A percentile compares a stretch with the other conserved stretches of the same genome.
These are phyloP conservation scores for Jimgerdemannia flammicorona DNA, from an alignment of 192 early-diverging fungal genomes.

Conservation along the genomic window DNA sequence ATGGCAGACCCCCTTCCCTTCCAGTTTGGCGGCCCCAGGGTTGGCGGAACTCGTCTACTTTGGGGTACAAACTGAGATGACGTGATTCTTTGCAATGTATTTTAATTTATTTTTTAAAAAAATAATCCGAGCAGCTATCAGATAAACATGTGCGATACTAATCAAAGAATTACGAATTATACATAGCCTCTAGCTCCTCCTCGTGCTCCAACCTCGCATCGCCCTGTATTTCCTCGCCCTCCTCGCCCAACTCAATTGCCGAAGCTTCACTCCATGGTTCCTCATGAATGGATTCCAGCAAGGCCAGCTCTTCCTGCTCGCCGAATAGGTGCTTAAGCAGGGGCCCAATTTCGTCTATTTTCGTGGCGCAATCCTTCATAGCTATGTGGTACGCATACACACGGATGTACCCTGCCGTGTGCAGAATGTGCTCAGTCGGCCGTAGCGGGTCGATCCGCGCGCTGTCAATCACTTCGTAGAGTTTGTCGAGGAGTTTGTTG, in stretches of 20 bases:
- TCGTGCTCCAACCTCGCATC: background rate
- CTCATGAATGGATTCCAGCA: background rate
- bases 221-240: background rate
- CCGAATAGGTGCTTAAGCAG: background rate
- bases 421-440: background rate
- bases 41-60: too few relatives aligned
- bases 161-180: conserved; percentile 14
- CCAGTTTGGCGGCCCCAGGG: too few relatives aligned
- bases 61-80: too few relatives aligned
- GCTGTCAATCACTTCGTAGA: background rate
- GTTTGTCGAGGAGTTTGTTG: background rate
- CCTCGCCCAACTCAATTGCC: background rate
- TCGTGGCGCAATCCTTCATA: background rate
- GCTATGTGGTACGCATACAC: background rate
- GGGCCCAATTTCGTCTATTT: background rate
- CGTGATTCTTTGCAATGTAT: too few relatives aligned
- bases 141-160: background rate
- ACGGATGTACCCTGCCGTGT: background rate
- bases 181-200: background rate
- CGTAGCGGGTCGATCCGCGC: background rate
- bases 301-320: background rate
- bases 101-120: too few relatives aligned
- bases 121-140: too few relatives aligned
- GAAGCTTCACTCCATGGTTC: background rate
- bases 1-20: too few relatives aligned